Evolutionary conservation across 495 filamentous ascomycete genomes (phyloP).

Genomic region (Durotheca rogersii): DNA sequence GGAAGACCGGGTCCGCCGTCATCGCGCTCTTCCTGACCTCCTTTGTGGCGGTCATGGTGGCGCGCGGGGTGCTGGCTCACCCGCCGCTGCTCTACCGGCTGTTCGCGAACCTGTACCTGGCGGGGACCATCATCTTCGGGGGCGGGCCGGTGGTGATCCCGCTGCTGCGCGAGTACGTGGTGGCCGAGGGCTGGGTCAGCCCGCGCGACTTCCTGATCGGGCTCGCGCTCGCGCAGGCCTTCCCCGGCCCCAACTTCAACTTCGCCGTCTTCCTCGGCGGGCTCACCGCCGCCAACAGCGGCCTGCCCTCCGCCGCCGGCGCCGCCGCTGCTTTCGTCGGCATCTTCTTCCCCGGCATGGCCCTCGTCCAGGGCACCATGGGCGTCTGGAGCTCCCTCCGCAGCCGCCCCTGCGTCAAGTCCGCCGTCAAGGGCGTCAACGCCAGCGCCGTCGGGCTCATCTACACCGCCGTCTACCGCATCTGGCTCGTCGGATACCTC

Average conservation of each 20-base stretch:
- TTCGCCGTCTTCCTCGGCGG: slow-evolving; percentile 78
- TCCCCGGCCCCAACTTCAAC: slow-evolving; percentile 87
- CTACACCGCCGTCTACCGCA: slow-evolving; percentile 81
- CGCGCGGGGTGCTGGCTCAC: slow-evolving; percentile 50
- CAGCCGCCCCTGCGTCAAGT: slow-evolving; percentile 53
- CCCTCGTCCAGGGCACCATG: slow-evolving; percentile 65
- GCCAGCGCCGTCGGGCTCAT: slow-evolving; percentile 76
- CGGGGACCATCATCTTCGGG: slow-evolving; percentile 87
- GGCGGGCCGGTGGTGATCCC: slow-evolving; percentile 86
- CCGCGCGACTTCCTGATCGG: slow-evolving; percentile 80
- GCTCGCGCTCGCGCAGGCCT: slow-evolving; percentile 78
- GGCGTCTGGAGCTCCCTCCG: slow-evolving; percentile 67
- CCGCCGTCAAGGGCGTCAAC: slow-evolving; percentile 67
- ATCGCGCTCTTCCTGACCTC: slow-evolving; percentile 56
- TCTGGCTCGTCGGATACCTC: slow-evolving; percentile 77
- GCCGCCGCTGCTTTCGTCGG: slow-evolving; percentile 66
- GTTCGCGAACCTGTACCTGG: slow-evolving; percentile 80
- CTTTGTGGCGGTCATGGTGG: slow-evolving; percentile 63
- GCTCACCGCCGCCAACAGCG: slow-evolving; percentile 50
- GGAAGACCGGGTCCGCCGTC: slow-evolving; percentile 50
- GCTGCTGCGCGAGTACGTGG: slow-evolving; percentile 74
- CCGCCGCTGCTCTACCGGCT: slow-evolving; percentile 58
- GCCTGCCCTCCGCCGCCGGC: slow-evolving; percentile 35
- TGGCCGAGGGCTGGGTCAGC: slow-evolving; percentile 76
- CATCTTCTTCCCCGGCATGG: slow-evolving; percentile 73